Conservation (phyloP, 1,139 yeast species). For the Zygosaccharomyces sapae region DNA sequence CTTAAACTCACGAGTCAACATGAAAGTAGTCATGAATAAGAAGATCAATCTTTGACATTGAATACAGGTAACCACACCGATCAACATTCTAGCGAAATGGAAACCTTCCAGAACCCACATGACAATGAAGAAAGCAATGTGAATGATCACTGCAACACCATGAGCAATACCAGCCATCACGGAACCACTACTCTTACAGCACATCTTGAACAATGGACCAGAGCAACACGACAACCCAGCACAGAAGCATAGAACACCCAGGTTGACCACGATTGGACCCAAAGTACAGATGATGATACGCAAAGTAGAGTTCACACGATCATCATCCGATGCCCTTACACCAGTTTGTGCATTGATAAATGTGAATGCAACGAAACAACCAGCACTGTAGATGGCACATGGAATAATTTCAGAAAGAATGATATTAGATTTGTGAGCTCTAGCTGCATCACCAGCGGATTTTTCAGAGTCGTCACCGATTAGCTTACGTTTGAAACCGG, state of each 20-base stretch:
- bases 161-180: slow-evolving; percentile 97
- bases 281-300: slow-evolving; percentile 85
- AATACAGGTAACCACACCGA: slow-evolving; percentile 81
- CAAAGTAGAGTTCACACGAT: slow-evolving; percentile 69
- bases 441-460: slow-evolving; percentile 88
- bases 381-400: slow-evolving; percentile 80
- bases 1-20: slow-evolving; percentile 95
- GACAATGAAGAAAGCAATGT: slow-evolving; percentile 80
- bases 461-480: slow-evolving; percentile 87
- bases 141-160: slow-evolving; percentile 84
- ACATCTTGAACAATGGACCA: slow-evolving; percentile 89
- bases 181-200: slow-evolving; percentile 97
- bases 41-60: slow-evolving; percentile 85
- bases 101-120: slow-evolving; percentile 98
- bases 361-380: slow-evolving; percentile 85
- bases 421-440: slow-evolving; percentile 89
- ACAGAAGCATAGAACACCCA: slow-evolving; percentile 76
- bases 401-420: slow-evolving; percentile 85
- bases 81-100: slow-evolving; percentile 77
- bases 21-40: slow-evolving; percentile 72
- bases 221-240: slow-evolving; percentile 90
- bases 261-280: slow-evolving; percentile 86
- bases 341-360: slow-evolving; percentile 97
- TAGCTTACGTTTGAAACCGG: slow-evolving; percentile 95
- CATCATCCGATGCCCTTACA: slow-evolving; percentile 50